Base-by-base conservation (phyloP, 352 stramenopile genomes). In the Pythium coloratum region DNA sequence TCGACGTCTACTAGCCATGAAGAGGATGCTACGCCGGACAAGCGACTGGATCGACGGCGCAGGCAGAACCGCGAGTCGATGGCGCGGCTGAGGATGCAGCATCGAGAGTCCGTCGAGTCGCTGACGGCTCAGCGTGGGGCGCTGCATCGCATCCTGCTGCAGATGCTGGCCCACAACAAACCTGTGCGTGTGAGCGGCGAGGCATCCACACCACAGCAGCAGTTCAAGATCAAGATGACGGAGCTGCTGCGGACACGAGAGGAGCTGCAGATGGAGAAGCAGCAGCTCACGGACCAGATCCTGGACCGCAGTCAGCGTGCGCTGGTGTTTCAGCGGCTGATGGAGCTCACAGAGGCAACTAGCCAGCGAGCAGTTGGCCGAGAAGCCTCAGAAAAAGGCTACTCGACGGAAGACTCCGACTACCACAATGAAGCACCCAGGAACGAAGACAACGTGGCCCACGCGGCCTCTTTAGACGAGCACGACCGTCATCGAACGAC, bases 141-240 rank as follows among this genome's bases (percentile, higher is more conserved):
- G 2, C 16, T 59, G 5, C 53, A 59, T 14, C 53, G 33, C 13
- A 46, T 59, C 12, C 32, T 59, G 9, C 53, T 28, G 12, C 53
- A 38, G 26, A 36, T 59, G 53, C 30, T 59, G 32, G 53, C 32
- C 2, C 53, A 59, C 53, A 59, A 59, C 13, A 59, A 59, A 16
- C 53, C 53, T 3, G 24, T 59, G 0, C n/a, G 13, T 8, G n/a
- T 26, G 18, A 54, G n/a, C 9, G 46, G 24, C 46, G 26, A n/a
- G 24, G 50, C 8, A 6, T 33, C 24, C 26, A 38, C 50, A 18
- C 24, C 26, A 33, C 53, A 44, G 30, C 53, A 42, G n/a, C 4
- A 34, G 24, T 12, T 26, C 53, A 32, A 59, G 53, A 1, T 13
- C 30, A 20, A 42, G 16, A 50, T 61, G 20, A 61, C 34, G 33